A percentile compares a stretch with the other conserved stretches of the same genome.
Conservation (phyloP, 345 rosid species). For the Brassica nigra region DNA sequence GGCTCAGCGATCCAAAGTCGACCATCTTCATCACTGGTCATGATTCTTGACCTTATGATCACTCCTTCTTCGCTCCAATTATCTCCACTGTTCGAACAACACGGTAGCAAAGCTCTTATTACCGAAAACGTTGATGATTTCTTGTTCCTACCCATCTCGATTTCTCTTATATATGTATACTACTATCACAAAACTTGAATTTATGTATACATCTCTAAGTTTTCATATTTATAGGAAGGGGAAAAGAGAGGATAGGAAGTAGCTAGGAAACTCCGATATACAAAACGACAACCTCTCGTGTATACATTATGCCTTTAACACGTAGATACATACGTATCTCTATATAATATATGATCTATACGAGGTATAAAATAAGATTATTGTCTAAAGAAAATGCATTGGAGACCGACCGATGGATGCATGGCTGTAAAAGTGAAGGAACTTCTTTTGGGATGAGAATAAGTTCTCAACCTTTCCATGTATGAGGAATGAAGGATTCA, state of each 20-base stretch:
- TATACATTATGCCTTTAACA: conserved; percentile 22
- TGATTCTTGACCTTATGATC: conserved; percentile 47
- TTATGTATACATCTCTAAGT: background rate
- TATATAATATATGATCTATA: conserved; percentile 23
- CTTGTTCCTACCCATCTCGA: conserved; percentile 36
- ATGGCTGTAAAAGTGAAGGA: conserved; percentile 38
- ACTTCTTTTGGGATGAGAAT: conserved; percentile 41
- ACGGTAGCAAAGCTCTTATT: conserved; percentile 51
- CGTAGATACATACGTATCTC: conserved; percentile 26
- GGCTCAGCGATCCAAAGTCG: conserved; percentile 78
- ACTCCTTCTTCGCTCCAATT: conserved; percentile 59
- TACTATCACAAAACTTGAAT: conserved; percentile 4
- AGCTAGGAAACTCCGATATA: conserved; percentile 27
- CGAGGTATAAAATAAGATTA: conserved; percentile 40
- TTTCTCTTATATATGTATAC: background rate
- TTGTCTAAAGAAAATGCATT: conserved; percentile 25
- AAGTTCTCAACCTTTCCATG: conserved; percentile 35
- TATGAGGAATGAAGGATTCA: conserved; percentile 13
- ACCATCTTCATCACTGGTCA: conserved; percentile 72
- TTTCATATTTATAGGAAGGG: conserved; percentile 29
- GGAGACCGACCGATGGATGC: conserved; percentile 41
- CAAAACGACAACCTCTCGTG: conserved; percentile 11
- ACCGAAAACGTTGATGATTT: conserved; percentile 37
- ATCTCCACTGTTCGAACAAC: conserved; percentile 57
- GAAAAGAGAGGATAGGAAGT: conserved; percentile 30